Base-by-base conservation (phyloP, 192 early-diverging fungal species). In the Coemansia sp. region DNA sequence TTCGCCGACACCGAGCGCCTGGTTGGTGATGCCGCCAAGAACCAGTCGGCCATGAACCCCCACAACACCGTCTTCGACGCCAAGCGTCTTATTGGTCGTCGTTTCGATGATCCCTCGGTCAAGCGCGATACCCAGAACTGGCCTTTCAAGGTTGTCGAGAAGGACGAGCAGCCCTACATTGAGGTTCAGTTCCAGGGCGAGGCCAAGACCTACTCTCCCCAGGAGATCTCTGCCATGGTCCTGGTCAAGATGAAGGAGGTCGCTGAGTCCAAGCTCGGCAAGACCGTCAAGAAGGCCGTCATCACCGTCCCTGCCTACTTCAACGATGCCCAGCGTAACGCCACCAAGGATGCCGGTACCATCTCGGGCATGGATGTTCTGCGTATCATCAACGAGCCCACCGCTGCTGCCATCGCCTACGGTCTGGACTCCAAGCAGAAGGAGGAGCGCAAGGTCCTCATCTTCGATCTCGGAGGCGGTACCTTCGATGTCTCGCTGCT, bases 341-440 rank as follows among this genome's bases (percentile, higher is more conserved):
- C 92, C 45, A 92, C 91, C 80, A 91, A 92, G 84, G 92, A 94
- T 78, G 92, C 92, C 51, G 92, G 92, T 79, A 66, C 62, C 75
- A 94, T 94, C 71, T 81, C 92, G 27, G 91, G 91, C 55, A 81
- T 94, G 45, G 86, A 91, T 49, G 87, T 94, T 55, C 84, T 89
- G 71, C 89, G 92, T 67, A 90, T 94, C 81, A 88, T 92, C 76
- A 94, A 92, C 86, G 92, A 92, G 74, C 91, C 92, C 60, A 94
- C 89, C 11, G 92, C 92, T 53, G 92, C 92, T 30, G 91, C 89
- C 34, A 87, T 91, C 59, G 90, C 90, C 40, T 92, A 92, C 80
- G 88, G 89, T 63, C 80, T 92, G 70, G 86, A 92, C 78, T 82
- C 81, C 50, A 88, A 89, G 84, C 76, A 83, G 71, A 84, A 78